Conservation (phyloP, 768 basidiomycete species). For the Agrocybe praecox region DNA sequence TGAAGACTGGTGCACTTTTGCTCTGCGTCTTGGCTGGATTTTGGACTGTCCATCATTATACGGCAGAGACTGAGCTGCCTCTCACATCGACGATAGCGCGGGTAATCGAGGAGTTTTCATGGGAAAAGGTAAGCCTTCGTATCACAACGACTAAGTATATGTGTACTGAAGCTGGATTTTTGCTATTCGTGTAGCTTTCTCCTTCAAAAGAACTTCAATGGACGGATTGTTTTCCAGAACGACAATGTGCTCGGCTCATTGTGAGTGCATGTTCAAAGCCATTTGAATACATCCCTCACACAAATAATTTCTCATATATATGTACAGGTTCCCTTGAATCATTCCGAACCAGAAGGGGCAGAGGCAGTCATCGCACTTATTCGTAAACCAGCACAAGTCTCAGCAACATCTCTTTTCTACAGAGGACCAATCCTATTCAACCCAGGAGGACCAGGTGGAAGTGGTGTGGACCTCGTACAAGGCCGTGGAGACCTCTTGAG, state of each 20-base stretch:
- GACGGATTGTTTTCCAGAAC: conserved; percentile 7
- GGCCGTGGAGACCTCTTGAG: conserved; percentile 26
- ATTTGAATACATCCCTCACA: too few relatives aligned
- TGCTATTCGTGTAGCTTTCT: background rate
- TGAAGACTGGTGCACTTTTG: too few relatives aligned
- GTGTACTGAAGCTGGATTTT: too few relatives aligned
- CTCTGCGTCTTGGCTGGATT: background rate
- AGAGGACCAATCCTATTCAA: conserved; percentile 47
- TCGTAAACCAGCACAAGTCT: conserved; percentile 36
- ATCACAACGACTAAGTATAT: background rate
- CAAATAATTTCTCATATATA: background rate
- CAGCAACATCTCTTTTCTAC: conserved; percentile 27
- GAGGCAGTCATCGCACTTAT: conserved; percentile 45
- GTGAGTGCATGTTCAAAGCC: background rate
- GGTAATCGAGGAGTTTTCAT: background rate
- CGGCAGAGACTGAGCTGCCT: too few relatives aligned
- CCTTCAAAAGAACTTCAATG: conserved; percentile 3
- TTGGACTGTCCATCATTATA: background rate
- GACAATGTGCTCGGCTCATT: conserved; percentile 13
- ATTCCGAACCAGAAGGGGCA: conserved; percentile 37
- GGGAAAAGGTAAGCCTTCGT: background rate
- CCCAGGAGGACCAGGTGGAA: conserved; percentile 50
- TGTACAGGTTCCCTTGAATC: conserved; percentile 14
- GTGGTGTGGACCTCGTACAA: conserved; percentile 35
- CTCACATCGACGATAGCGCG: too few relatives aligned